Conservation (phyloP, 1,284 basidiomycete genomes). For the Rhodofomes roseus region DNA sequence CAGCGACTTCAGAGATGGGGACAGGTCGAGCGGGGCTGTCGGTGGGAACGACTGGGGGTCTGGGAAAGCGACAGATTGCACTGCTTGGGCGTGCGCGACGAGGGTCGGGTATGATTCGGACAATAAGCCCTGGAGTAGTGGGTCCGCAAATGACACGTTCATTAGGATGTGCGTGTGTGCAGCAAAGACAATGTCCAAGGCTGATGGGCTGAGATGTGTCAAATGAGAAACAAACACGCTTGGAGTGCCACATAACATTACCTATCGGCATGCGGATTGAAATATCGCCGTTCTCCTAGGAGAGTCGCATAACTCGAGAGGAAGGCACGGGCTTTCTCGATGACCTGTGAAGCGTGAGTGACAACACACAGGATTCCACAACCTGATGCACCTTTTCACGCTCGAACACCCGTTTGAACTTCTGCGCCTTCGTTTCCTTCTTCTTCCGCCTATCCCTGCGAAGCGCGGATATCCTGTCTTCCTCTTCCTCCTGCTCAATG, state of each 20-base stretch:
- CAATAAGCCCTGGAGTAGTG: constrained; percentile 51
- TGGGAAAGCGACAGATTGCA: constrained; percentile 36
- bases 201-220: constrained; percentile 43
- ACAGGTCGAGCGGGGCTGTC: constrained; percentile 12
- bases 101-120: constrained; percentile 52
- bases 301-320: constrained; percentile 58
- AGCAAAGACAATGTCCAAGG: constrained; percentile 62
- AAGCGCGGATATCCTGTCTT: constrained; percentile 24
- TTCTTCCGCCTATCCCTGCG: constrained; percentile 31
- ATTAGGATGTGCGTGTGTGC: constrained; percentile 62
- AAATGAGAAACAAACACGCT: neutral
- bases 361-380: neutral
- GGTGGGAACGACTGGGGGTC: constrained; percentile 15
- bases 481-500: constrained; percentile 42
- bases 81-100: constrained; percentile 48
- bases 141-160: constrained; percentile 57
- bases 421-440: constrained; percentile 18
- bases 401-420: constrained; percentile 51
- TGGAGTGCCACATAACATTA: constrained; percentile 1
- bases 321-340: constrained; percentile 52
- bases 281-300: constrained; percentile 47
- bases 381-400: constrained; percentile 51
- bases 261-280: constrained; percentile 44
- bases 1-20: constrained; percentile 20
- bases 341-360: constrained; percentile 38